Conservation (phyloP, 2,329 filamentous ascomycete genomes). For the Aspergillus awamori region DNA sequence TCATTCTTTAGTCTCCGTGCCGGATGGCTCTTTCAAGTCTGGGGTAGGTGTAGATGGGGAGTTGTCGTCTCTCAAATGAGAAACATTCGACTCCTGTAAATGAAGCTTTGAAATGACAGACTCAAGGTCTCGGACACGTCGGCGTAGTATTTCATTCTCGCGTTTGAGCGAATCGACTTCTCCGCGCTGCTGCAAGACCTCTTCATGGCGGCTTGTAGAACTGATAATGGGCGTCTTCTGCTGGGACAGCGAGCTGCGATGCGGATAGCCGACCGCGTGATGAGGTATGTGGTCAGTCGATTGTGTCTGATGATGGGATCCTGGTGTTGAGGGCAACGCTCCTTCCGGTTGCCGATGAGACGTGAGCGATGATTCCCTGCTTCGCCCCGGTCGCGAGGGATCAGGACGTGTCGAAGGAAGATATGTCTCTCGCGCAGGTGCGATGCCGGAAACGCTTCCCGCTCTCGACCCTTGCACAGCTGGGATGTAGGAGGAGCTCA, state of each 20-base stretch:
- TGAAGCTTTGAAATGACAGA: slow-evolving; percentile 38
- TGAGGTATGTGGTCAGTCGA: slow-evolving; percentile 33
- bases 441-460: slow-evolving; percentile 46
- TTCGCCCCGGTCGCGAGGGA: slow-evolving; percentile 35
- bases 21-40: not conserved
- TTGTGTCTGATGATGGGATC: slow-evolving; percentile 30
- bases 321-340: slow-evolving; percentile 28
- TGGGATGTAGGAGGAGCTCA: slow-evolving; percentile 51
- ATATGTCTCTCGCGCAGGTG: slow-evolving; percentile 44
- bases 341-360: slow-evolving; percentile 41
- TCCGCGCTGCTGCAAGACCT: slow-evolving; percentile 43
- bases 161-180: slow-evolving; percentile 49
- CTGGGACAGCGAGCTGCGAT: slow-evolving; percentile 36
- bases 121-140: slow-evolving; percentile 50
- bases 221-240: slow-evolving; percentile 31
- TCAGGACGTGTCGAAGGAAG: slow-evolving; percentile 36
- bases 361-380: slow-evolving; percentile 47
- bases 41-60: slow-evolving; percentile 4
- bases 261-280: slow-evolving; percentile 29
- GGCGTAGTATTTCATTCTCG: slow-evolving; percentile 51
- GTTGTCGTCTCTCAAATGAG: slow-evolving; percentile 2
- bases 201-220: slow-evolving; percentile 45
- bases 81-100: slow-evolving; percentile 15
- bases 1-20: not conserved
- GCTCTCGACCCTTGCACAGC: slow-evolving; percentile 38